Base-by-base conservation (phyloP, 169 alveolate species). In the Cyclospora cayetanensis region DNA sequence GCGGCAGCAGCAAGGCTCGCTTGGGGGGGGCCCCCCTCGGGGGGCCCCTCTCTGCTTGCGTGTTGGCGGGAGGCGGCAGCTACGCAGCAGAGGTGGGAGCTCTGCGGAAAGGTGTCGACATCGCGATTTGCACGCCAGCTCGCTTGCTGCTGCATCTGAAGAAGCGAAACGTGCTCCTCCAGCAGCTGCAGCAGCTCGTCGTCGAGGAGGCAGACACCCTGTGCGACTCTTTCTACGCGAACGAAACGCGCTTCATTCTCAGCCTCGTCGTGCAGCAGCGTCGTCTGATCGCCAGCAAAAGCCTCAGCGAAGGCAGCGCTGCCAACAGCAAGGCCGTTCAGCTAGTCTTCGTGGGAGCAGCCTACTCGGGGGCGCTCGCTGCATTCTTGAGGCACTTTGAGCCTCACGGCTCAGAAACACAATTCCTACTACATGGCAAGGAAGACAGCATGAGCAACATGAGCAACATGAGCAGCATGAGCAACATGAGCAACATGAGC, bases 151-250 rank as follows among this genome's bases (percentile, higher is more conserved):
- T 92, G 65, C 95, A 92, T 29, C 41, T 92, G 39, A 35, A 34
- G 80, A 92, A 92, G 80, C 37, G 90, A 27, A 92, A 92, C 37
- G 55, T 92, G 68, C 46, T 31, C 63, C 37, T 88, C 31, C 43
- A 31, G 42, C 39, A 42, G 27, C 76, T 85, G 18, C 42, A 70
- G 34, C 27, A 41, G 39, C 46, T 87, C 70, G 91, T 92, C 79
- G 31, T 85, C 29, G 95, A 92, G 63, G 95, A 92, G 31, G 95
- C 95, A 37, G 95, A 92, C 60, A 79, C 92, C 27, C 88, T 92
- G 37, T 92, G 95, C 77, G 95, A 88, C 86, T 25, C 93, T 39
- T 90, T 92, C 80, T 89, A 65, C 68, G 93, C 90, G 52, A 43
- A 86, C 90, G 94, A 91, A 25, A 39, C 52, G 22, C 63, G 37